Base-by-base conservation (phyloP, 1,284 basidiomycete species). In the Cerioporus squamosus region DNA sequence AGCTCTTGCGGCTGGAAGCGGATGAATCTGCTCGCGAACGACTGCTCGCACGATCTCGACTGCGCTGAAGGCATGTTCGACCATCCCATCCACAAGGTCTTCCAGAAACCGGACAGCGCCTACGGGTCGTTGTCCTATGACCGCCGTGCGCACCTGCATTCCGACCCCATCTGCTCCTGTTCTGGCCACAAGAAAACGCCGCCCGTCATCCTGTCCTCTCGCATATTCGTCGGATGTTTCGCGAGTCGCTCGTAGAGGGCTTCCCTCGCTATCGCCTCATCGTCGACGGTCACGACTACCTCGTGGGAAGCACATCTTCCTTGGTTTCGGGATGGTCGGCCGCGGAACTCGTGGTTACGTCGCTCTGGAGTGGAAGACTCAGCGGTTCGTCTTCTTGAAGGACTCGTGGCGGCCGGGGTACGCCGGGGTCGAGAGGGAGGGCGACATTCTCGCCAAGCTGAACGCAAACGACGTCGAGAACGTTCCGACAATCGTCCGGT, bases 351-450 rank as follows among this genome's bases (percentile, higher is more conserved):
- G 56, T 8, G 56, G 60, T 2, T 61, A 46, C 22, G 9, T 61
- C 33, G 60, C 56, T 1, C 29, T 56, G 9, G 61, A 62, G 22
- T 44, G 48, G 42, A 6, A n/a, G 15, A 40, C 24, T 9, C 29
- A 49, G 17, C 29, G 36, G 17, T 54, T 59, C 22, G 51, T 53
- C 9, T 59, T 44, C 44, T 20, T 62, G 3, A 59, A 62, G 57
- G 61, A 62, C 53, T 24, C 48, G 1, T 62, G 61, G 61, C 40
- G 57, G 14, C 46, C 47, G 4, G 51, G 17, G 42, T 61, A 53
- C 42, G 26, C 8, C 4, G 53, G 49, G 5, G 43, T 58, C 9
- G 36, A 53, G 20, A 31, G 24, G n/a, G 60, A 61, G 24, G 56
- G 56, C 23, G 20, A n/a, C 10, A 49, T 44, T 18, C 47, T 61